phyloP scores from a whole-genome alignment of 768 basidiomycete species.

The Russula virescens region DNA sequence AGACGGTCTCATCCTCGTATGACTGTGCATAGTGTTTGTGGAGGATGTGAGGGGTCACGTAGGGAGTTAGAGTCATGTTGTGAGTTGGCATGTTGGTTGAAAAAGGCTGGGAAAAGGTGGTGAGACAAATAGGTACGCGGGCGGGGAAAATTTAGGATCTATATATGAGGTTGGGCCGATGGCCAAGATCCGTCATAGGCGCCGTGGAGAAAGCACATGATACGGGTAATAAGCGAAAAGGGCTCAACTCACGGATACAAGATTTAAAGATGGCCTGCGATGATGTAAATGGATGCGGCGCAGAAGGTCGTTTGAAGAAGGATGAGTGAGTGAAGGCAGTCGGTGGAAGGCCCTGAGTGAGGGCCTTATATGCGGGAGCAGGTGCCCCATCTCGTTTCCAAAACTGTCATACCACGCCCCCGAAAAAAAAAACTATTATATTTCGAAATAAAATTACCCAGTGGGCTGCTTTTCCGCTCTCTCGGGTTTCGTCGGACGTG shows the following conservation, averaged over 20 bases:
- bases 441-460: not conserved
- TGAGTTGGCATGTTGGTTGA: conserved; percentile 54
- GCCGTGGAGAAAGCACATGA: conserved; percentile 5
- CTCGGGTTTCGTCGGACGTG: not conserved
- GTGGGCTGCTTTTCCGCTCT: not conserved
- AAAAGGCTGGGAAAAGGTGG: not conserved
- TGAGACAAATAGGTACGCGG: not conserved
- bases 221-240: not conserved
- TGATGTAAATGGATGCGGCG: not conserved
- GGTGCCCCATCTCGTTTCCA: conserved; percentile 15
- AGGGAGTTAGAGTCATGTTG: conserved; percentile 75
- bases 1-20: conserved; percentile 55
- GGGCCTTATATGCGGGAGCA: conserved; percentile 14
- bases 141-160: conserved; percentile 9
- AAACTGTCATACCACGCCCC: conserved; percentile 18
- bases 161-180: not conserved
- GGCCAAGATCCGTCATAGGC: conserved; percentile 13
- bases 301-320: not conserved
- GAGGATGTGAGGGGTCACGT: conserved; percentile 85
- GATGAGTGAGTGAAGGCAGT: not conserved
- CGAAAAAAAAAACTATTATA: not conserved
- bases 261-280: not conserved
- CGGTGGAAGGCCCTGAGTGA: not conserved
- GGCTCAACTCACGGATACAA: conserved; percentile 1
- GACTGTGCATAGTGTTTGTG: conserved; percentile 81